These are phyloP conservation scores for Trichoderma erinaceum DNA, from an alignment of 495 filamentous ascomycete species.

Conservation along the genomic window DNA sequence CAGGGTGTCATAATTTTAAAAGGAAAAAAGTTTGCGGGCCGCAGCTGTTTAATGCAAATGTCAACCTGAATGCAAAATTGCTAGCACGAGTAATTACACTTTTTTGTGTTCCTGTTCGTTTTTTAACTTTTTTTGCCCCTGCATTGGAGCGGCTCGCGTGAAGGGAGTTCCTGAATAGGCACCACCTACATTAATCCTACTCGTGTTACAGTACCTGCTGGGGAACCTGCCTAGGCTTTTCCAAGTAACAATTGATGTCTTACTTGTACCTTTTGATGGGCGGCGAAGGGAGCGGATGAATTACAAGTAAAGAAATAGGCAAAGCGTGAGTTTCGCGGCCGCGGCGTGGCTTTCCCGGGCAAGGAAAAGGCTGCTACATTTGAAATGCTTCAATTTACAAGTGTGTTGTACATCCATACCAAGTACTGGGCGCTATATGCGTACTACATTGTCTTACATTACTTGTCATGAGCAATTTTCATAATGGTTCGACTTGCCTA, in stretches of 20 bases:
- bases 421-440: not conserved
- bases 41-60: not conserved
- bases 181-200: too few relatives aligned
- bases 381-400: not conserved
- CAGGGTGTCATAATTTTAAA: too few relatives aligned
- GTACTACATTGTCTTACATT: not conserved
- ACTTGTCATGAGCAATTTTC: not conserved
- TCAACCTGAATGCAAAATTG: not conserved
- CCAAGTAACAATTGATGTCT: too few relatives aligned
- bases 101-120: not conserved
- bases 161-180: too few relatives aligned
- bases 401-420: not conserved
- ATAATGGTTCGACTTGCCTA: not conserved
- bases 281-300: too few relatives aligned
- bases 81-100: not conserved
- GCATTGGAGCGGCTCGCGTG: not conserved
- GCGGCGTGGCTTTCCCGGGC: conserved; percentile 2
- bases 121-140: not conserved
- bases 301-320: too few relatives aligned
- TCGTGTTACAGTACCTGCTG: too few relatives aligned
- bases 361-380: not conserved
- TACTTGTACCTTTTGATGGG: too few relatives aligned
- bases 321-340: not conserved
- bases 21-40: not conserved
- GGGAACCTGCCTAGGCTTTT: too few relatives aligned